A percentile compares a stretch with the other conserved stretches of the same genome.
Conservation (phyloP, 2,329 filamentous ascomycete species). For the Arthrocladium fulminans region DNA sequence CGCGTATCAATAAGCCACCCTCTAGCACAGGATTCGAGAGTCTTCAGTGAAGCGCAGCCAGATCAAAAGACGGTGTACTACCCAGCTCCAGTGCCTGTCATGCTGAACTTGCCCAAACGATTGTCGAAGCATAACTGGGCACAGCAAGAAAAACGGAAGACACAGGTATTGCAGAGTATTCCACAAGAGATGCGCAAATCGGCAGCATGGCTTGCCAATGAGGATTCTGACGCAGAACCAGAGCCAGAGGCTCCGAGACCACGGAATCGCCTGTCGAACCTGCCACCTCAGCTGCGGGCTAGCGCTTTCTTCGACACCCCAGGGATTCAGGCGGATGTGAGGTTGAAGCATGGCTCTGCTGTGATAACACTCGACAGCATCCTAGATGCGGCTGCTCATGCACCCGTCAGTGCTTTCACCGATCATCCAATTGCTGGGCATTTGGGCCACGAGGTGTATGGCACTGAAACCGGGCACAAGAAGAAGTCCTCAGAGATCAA, state of each 20-base stretch:
- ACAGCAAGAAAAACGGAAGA: constrained; percentile 60
- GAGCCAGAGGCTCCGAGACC: constrained; percentile 4
- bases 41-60: constrained; percentile 39
- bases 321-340: constrained; percentile 45
- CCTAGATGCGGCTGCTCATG: constrained; percentile 75
- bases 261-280: constrained; percentile 35
- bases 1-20: constrained; percentile 32
- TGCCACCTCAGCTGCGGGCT: constrained; percentile 82
- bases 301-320: constrained; percentile 79
- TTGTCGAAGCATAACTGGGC: constrained; percentile 62
- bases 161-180: constrained; percentile 61
- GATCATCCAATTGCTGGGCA: constrained; percentile 77
- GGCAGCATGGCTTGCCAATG: constrained; percentile 36
- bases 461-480: constrained; percentile 28
- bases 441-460: constrained; percentile 67
- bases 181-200: constrained; percentile 46
- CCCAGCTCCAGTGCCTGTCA: constrained; percentile 84
- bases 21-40: constrained; percentile 31
- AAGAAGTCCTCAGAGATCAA: constrained; percentile 26
- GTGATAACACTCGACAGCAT: constrained; percentile 85
- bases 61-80: constrained; percentile 86
- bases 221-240: constrained; percentile 16
- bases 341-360: constrained; percentile 66
- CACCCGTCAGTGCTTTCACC: constrained; percentile 84
- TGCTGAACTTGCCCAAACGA: constrained; percentile 85